Evolutionary conservation across 192 early-diverging fungal genomes (phyloP).

Genomic region (Podila clonocystis): DNA sequence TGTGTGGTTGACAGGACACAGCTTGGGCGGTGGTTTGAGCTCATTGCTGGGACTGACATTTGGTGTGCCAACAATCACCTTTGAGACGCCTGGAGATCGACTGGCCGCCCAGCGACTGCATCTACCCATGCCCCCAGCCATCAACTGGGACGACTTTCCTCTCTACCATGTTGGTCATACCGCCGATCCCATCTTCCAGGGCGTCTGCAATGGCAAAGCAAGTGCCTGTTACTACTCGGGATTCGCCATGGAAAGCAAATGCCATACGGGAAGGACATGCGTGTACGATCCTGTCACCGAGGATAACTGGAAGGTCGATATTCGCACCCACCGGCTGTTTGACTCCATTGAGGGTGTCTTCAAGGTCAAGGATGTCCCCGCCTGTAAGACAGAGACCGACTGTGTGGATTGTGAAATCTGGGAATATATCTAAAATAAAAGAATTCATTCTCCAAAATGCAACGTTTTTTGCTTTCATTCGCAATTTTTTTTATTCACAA

Average conservation of each 20-base stretch:
- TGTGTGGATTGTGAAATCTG: slow-evolving; percentile 86
- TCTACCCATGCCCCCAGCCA: slow-evolving; percentile 69
- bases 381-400: slow-evolving; percentile 61
- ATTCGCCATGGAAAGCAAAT: slow-evolving; percentile 77
- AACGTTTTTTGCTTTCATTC: too few relatives aligned
- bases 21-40: slow-evolving; percentile 83
- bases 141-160: slow-evolving; percentile 70
- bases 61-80: slow-evolving; percentile 83
- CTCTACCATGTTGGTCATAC: slow-evolving; percentile 93
- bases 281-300: slow-evolving; percentile 75
- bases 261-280: slow-evolving; percentile 64
- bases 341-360: slow-evolving; percentile 80
- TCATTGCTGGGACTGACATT: slow-evolving; percentile 83
- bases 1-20: slow-evolving; percentile 89
- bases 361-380: slow-evolving; percentile 52
- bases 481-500: too few relatives aligned
- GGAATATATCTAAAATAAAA: slow-evolving; percentile 61
- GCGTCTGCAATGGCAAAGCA: slow-evolving; percentile 74
- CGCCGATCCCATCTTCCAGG: slow-evolving; percentile 91
- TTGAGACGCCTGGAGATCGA: slow-evolving; percentile 87
- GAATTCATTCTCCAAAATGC: not conserved
- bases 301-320: slow-evolving; percentile 72
- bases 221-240: slow-evolving; percentile 77
- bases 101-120: slow-evolving; percentile 83
- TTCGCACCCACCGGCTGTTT: slow-evolving; percentile 83